Conservation (phyloP, 352 stramenopile genomes). For the Pythium folliculosum region DNA sequence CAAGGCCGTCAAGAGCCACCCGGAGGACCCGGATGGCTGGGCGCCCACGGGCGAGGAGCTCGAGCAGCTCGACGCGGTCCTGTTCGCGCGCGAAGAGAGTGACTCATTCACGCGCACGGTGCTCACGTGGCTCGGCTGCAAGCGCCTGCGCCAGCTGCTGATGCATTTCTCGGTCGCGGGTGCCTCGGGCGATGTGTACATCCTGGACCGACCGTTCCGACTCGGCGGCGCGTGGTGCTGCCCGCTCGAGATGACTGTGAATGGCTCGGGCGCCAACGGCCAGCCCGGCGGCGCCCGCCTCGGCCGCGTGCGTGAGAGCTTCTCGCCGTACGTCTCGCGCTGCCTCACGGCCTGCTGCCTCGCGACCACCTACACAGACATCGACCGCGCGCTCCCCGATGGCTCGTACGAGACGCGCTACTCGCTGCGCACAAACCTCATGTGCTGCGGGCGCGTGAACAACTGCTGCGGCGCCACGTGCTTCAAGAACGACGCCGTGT, state of each 20-base stretch:
- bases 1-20: slow-evolving; percentile 57
- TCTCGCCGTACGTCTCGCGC: slow-evolving; percentile 47
- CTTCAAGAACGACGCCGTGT: slow-evolving; percentile 63
- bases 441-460: slow-evolving; percentile 62
- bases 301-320: slow-evolving; percentile 54
- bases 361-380: slow-evolving; percentile 64
- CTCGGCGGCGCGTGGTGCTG: slow-evolving; percentile 39
- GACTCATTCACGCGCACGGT: slow-evolving; percentile 30
- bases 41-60: slow-evolving; percentile 47
- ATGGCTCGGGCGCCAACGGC: slow-evolving; percentile 25
- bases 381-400: slow-evolving; percentile 50
- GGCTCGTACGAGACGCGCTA: slow-evolving; percentile 61
- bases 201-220: slow-evolving; percentile 43
- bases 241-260: slow-evolving; percentile 51
- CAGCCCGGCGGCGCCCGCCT: slow-evolving; percentile 27
- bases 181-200: slow-evolving; percentile 43
- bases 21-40: slow-evolving; percentile 47
- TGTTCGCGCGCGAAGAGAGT: slow-evolving; percentile 52
- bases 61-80: slow-evolving; percentile 46
- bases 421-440: slow-evolving; percentile 52
- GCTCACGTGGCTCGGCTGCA: slow-evolving; percentile 42
- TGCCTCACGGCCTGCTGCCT: slow-evolving; percentile 49
- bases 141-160: slow-evolving; percentile 40
- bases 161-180: slow-evolving; percentile 47
- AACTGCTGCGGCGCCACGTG: slow-evolving; percentile 73